These are phyloP conservation scores for Detonula confervacea DNA, from an alignment of 352 stramenopile genomes.

Conservation along the genomic window DNA sequence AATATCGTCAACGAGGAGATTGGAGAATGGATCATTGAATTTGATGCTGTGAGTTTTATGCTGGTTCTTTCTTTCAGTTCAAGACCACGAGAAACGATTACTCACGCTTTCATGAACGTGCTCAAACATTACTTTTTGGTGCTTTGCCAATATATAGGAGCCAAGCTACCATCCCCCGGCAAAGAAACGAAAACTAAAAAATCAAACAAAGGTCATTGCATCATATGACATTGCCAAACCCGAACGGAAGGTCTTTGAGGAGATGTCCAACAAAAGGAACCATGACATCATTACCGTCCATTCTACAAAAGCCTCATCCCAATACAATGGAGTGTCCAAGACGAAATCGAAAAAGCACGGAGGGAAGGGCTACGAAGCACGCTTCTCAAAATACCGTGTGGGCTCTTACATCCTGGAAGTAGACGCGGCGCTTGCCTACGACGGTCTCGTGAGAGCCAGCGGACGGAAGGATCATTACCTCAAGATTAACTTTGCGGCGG, in stretches of 20 bases:
- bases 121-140: background rate
- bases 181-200: slow-evolving; percentile 4
- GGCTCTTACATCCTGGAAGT: background rate
- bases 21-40: slow-evolving; percentile 5
- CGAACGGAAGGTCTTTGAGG: background rate
- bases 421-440: slow-evolving; percentile 1
- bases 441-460: background rate
- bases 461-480: background rate
- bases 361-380: background rate
- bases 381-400: background rate
- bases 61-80: background rate
- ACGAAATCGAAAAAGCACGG: background rate
- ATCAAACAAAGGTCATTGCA: background rate
- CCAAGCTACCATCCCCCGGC: background rate
- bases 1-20: slow-evolving; percentile 7
- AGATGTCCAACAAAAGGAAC: too few relatives aligned
- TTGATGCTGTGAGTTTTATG: background rate
- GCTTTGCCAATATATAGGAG: background rate
- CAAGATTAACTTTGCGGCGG: background rate
- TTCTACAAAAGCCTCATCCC: background rate
- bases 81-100: too few relatives aligned
- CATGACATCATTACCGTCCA: too few relatives aligned
- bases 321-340: slow-evolving; percentile 2
- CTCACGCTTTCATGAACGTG: too few relatives aligned
- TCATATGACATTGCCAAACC: background rate